Evolutionary conservation across 441 rosid genomes (phyloP), one percentile per base, ranked within the genome.

Genomic region (Iberis amara): DNA sequence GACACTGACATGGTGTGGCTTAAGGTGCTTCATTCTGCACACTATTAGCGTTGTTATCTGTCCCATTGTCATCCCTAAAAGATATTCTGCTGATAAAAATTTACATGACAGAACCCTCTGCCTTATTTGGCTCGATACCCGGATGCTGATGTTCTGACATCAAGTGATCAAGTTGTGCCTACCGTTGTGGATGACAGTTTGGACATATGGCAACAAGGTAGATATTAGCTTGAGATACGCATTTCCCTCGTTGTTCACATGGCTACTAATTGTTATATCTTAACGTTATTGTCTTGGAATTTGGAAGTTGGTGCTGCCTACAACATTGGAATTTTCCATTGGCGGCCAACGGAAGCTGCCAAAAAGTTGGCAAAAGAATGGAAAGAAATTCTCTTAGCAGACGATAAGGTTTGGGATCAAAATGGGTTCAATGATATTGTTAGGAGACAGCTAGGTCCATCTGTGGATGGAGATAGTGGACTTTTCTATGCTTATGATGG

Each of bases 1-100:
- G 99, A 92, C 62, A 86, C 99, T 13, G 99, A 92, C 70, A 89
- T 86, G 97, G 97, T 84, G 56, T 92, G 99, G 99, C 73, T 94
- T 61, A 94, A 94, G 97, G 99, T 67, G 10, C 58, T n/a, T n/a
- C n/a, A n/a, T n/a, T n/a, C n/a, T n/a, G n/a, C n/a, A n/a, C n/a
- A n/a, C n/a, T n/a, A n/a, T n/a, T n/a, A n/a, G n/a, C n/a, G n/a
- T n/a, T n/a, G n/a, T n/a, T n/a, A n/a, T n/a, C n/a, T n/a, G n/a
- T n/a, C n/a, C n/a, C n/a, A n/a, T n/a, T n/a, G n/a, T n/a, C n/a
- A n/a, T n/a, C n/a, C n/a, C n/a, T n/a, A n/a, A n/a, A n/a, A n/a
- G n/a, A n/a, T n/a, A n/a, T n/a, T n/a, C n/a, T n/a, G n/a, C n/a
- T n/a, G n/a, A n/a, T n/a, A n/a, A n/a, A n/a, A n/a, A n/a, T n/a